These are phyloP conservation scores for Blastobotrys persicus DNA, from an alignment of 1,139 yeast genomes.

Conservation along the genomic window DNA sequence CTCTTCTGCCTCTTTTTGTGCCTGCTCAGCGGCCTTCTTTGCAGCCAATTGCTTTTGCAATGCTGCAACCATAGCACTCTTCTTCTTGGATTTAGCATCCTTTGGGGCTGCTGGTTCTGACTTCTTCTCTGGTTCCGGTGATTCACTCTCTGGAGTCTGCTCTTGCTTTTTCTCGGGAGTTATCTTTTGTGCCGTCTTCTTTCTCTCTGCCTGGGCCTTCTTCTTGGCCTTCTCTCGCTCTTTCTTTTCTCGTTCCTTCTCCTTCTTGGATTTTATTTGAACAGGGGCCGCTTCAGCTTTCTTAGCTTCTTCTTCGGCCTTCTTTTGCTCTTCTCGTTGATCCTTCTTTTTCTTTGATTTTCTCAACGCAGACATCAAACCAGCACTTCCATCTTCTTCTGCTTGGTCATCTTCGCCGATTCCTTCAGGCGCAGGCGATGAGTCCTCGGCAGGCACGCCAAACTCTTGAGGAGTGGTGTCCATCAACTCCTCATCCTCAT, in stretches of 20 bases:
- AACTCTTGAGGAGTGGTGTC: conserved; percentile 57
- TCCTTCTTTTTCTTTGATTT: conserved; percentile 76
- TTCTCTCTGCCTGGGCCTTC: conserved; percentile 86
- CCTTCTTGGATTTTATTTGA: conserved; percentile 81
- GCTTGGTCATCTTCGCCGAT: conserved; percentile 21
- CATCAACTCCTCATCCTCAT: conserved; percentile 65
- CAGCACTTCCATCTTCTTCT: conserved; percentile 55
- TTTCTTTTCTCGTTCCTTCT: conserved; percentile 95
- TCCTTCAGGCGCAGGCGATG: not conserved
- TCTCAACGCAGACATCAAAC: conserved; percentile 77
- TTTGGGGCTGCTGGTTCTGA: conserved; percentile 35
- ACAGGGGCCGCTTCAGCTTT: conserved; percentile 35
- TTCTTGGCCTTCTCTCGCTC: conserved; percentile 93
- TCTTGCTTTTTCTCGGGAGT: conserved; percentile 45
- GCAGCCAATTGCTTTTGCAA: conserved; percentile 79
- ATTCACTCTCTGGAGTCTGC: conserved; percentile 40
- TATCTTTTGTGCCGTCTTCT: conserved; percentile 73
- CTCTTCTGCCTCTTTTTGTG: conserved; percentile 59
- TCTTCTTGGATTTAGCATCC: conserved; percentile 36
- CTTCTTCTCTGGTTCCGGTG: conserved; percentile 34
- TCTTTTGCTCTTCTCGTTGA: conserved; percentile 50
- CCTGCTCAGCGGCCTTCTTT: conserved; percentile 80
- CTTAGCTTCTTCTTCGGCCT: conserved; percentile 32
- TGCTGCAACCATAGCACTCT: conserved; percentile 41
- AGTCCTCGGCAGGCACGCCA: conserved; percentile 32